A percentile compares a stretch with the other conserved stretches of the same genome.
These are phyloP conservation scores for Botryotinia globosa DNA, from an alignment of 2,329 filamentous ascomycete species.

Conservation along the genomic window DNA sequence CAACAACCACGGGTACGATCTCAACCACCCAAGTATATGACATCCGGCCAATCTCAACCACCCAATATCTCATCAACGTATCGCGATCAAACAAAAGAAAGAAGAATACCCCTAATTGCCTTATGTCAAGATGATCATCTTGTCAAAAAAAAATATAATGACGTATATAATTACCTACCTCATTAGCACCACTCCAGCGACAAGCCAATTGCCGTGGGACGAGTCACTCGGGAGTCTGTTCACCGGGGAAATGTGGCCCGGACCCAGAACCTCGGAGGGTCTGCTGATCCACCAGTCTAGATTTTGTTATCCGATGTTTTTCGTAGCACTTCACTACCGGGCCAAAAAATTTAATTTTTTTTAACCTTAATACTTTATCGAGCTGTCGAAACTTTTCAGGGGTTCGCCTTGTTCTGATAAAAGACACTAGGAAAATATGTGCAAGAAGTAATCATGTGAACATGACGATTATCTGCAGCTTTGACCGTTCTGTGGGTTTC, in stretches of 20 bases:
- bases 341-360: too few relatives aligned
- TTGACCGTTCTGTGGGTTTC: neutral
- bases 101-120: neutral
- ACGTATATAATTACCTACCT: neutral
- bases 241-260: neutral
- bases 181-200: neutral
- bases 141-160: neutral
- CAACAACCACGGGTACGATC: neutral
- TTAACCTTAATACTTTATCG: neutral
- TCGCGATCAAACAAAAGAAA: neutral
- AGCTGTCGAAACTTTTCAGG: neutral
- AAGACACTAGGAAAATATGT: neutral
- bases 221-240: neutral
- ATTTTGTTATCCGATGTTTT: neutral
- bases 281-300: conserved; percentile 14
- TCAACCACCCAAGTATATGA: neutral
- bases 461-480: conserved; percentile 1
- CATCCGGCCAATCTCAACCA: neutral
- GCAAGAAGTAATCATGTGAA: conserved; percentile 4
- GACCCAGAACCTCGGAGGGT: conserved; percentile 4
- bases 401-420: neutral
- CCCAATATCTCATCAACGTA: neutral
- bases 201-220: neutral
- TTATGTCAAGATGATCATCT: neutral
- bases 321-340: neutral